Conservation (phyloP, 1,139 yeast genomes). For the Magnusiomyces tetraspermus region DNA sequence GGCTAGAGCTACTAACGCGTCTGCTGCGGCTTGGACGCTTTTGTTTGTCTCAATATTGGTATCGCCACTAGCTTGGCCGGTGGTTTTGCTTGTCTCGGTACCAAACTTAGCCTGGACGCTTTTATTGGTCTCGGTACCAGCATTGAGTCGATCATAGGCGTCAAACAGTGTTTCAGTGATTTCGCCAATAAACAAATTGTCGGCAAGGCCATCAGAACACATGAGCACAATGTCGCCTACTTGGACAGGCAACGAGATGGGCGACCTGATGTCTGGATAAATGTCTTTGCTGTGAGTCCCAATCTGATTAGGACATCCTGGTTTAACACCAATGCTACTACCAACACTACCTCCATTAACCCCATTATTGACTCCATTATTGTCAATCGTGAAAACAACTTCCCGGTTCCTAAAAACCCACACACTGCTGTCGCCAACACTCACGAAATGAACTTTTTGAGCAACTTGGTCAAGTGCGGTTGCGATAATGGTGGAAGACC, state of each 20-base stretch:
- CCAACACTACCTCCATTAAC: too few species aligned
- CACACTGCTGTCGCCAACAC: conserved; percentile 49
- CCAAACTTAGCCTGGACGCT: too few species aligned
- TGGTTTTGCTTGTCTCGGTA: too few species aligned
- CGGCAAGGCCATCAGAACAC: conserved; percentile 92
- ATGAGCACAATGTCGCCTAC: conserved; percentile 68
- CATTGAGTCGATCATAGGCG: conserved; percentile 23
- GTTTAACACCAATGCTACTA: conserved; percentile 11
- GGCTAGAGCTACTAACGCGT: conserved; percentile 13
- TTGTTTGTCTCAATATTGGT: too few species aligned
- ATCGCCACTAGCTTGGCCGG: too few species aligned
- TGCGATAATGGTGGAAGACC: conserved; percentile 46
- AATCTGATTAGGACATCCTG: conserved; percentile 12
- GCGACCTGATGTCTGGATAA: conserved; percentile 1
- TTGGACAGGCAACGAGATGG: conserved; percentile 29
- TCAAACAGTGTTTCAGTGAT: conserved; percentile 45
- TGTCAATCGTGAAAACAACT: conserved; percentile 38
- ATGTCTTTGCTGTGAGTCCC: conserved; percentile 10
- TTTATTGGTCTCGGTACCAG: too few species aligned
- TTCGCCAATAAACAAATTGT: conserved; percentile 65
- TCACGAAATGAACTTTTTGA: conserved; percentile 35
- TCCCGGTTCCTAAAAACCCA: conserved; percentile 43
- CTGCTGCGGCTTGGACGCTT: conserved; percentile 15
- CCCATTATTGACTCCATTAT: too few species aligned
- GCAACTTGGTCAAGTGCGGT: conserved; percentile 42